Evolutionary conservation across 176 grass and related monocot species (phyloP).

Genomic region (Luzula sylvatica): DNA sequence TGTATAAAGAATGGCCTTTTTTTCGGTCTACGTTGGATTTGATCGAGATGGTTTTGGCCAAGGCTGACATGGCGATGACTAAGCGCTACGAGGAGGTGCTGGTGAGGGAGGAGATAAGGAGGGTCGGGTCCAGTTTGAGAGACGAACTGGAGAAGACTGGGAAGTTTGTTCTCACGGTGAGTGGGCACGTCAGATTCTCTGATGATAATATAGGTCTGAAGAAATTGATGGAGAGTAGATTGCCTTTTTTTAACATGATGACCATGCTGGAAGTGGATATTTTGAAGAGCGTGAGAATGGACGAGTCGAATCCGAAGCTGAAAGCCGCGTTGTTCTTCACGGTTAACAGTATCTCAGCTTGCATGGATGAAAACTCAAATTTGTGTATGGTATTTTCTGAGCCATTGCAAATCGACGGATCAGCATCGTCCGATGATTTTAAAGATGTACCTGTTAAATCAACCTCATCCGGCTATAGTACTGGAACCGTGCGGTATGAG

Average conservation of each 20-base stretch:
- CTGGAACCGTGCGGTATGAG: no score
- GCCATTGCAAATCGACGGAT: no score
- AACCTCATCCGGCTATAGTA: no score
- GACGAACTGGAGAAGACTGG: constrained; percentile 30
- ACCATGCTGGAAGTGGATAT: constrained; percentile 79
- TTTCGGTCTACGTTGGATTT: constrained; percentile 68
- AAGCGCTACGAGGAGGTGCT: constrained; percentile 55
- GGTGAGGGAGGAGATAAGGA: constrained; percentile 24
- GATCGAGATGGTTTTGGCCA: constrained; percentile 75
- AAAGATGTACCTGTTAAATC: no score
- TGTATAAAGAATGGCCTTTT: constrained; percentile 77
- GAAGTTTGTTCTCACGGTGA: constrained; percentile 41
- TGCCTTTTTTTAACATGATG: constrained; percentile 55
- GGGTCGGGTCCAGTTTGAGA: constrained; percentile 28
- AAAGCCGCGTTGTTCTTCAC: constrained; percentile 64
- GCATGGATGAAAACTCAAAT: no score
- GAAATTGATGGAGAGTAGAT: constrained; percentile 49
- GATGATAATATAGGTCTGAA: constrained; percentile 43
- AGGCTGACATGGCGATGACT: constrained; percentile 50
- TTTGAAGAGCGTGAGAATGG: constrained; percentile 31
- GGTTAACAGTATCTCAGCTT: constrained; percentile 67
- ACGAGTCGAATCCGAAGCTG: constrained; percentile 45
- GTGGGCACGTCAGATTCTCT: constrained; percentile 58
- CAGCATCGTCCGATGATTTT: no score
- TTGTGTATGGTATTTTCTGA: no score